phyloP scores from a whole-genome alignment of 371 early-diverging fungal genomes.

The Mortierella sp. region DNA sequence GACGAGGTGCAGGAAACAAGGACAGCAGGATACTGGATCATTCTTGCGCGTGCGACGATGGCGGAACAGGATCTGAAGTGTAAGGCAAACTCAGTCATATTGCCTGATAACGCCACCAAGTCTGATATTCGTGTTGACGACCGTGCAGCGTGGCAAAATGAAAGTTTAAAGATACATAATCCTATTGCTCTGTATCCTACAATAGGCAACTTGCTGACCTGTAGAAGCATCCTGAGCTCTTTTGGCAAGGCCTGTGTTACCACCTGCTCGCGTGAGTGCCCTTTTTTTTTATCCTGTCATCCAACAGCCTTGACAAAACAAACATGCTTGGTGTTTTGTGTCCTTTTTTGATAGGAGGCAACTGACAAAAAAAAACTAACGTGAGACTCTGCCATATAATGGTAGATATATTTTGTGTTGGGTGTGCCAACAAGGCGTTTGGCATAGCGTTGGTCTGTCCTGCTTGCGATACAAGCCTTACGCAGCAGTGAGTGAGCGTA shows the following conservation, averaged over 20 bases:
- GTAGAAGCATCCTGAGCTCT: conserved; percentile 23
- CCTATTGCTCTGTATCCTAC: not conserved
- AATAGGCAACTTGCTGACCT: conserved; percentile 35
- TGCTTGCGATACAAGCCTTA: conserved; percentile 78
- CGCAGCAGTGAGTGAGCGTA: conserved; percentile 71
- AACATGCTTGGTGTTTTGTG: not conserved
- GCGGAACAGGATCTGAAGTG: conserved; percentile 11
- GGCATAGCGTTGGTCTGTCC: conserved; percentile 76
- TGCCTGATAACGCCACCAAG: not conserved
- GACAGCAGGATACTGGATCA: not conserved
- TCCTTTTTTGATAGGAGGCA: not conserved
- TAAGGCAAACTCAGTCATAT: not conserved
- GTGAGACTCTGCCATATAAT: no score
- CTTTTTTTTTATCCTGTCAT: no score
- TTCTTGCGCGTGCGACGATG: not conserved
- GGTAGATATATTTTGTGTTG: conserved; percentile 85
- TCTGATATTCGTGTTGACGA: not conserved
- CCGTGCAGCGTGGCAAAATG: no score
- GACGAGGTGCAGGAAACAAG: not conserved
- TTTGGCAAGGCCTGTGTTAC: conserved; percentile 73
- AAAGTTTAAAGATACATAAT: not conserved
- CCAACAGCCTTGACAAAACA: no score
- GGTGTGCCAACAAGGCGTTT: conserved; percentile 75
- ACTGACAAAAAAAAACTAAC: not conserved
- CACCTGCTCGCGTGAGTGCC: conserved; percentile 81